Evolutionary conservation across 140 eudicot species (phyloP).

Genomic region (Anethum foeniculum): DNA sequence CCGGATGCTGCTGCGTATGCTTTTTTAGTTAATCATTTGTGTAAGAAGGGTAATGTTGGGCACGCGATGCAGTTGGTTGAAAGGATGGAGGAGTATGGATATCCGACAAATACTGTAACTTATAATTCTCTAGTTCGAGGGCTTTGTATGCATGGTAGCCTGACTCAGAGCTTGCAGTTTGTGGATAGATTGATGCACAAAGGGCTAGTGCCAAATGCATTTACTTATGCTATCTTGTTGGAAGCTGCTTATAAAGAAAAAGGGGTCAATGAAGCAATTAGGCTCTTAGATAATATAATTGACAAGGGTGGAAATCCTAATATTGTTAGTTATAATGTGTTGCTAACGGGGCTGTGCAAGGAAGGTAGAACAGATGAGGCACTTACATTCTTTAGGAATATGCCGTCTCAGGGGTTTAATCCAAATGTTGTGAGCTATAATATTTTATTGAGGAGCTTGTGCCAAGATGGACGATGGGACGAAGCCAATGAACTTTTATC

Average conservation of each 20-base stretch:
- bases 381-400: constrained; percentile 49
- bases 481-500: constrained; percentile 66
- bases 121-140: constrained; percentile 75
- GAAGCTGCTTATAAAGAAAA: constrained; percentile 78
- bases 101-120: constrained; percentile 51
- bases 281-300: constrained; percentile 56
- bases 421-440: constrained; percentile 80
- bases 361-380: constrained; percentile 72
- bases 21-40: constrained; percentile 53
- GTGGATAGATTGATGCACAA: constrained; percentile 49
- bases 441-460: constrained; percentile 59
- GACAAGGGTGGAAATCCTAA: constrained; percentile 67
- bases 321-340: constrained; percentile 68
- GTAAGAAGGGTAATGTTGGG: constrained; percentile 63
- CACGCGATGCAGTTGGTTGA: constrained; percentile 74
- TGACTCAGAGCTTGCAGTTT: constrained; percentile 47
- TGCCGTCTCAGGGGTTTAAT: constrained; percentile 57
- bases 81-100: constrained; percentile 79
- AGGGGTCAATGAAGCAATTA: constrained; percentile 72
- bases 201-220: constrained; percentile 69
- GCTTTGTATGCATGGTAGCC: constrained; percentile 57
- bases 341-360: constrained; percentile 78
- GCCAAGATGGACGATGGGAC: constrained; percentile 66
- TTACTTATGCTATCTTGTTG: constrained; percentile 63
- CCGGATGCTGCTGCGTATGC: constrained; percentile 64